Evolutionary conservation across 768 basidiomycete genomes (phyloP).

Genomic region (Tulasnella sp.): DNA sequence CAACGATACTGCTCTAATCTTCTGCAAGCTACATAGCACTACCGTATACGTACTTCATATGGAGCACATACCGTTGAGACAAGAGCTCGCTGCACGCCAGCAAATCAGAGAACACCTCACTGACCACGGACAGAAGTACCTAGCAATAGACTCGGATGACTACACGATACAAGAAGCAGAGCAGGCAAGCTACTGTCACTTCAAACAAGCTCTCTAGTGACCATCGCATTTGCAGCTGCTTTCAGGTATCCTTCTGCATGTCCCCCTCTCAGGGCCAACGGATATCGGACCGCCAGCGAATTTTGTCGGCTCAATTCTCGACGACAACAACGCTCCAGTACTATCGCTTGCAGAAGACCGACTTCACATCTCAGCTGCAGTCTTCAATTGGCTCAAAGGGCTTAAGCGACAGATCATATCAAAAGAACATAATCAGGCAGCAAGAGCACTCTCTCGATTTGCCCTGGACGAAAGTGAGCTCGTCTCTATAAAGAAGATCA

Average conservation of each 20-base stretch:
- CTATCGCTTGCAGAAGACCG: neutral
- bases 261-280: neutral
- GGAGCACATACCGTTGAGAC: neutral
- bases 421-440: neutral
- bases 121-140: neutral
- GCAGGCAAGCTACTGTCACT: neutral
- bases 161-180: slow-evolving; percentile 5
- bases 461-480: neutral
- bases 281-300: neutral
- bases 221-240: neutral
- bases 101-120: neutral
- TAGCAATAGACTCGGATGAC: neutral
- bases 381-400: neutral
- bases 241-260: neutral
- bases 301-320: neutral
- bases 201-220: neutral
- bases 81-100: neutral
- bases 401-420: neutral
- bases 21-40: no score
- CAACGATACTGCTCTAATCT: no score
- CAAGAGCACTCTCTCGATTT: neutral
- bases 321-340: neutral
- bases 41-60: neutral
- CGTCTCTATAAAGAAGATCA: neutral
- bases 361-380: neutral